These are phyloP conservation scores for Termitomyces sp. DNA, from an alignment of 768 basidiomycete genomes.

Conservation along the genomic window DNA sequence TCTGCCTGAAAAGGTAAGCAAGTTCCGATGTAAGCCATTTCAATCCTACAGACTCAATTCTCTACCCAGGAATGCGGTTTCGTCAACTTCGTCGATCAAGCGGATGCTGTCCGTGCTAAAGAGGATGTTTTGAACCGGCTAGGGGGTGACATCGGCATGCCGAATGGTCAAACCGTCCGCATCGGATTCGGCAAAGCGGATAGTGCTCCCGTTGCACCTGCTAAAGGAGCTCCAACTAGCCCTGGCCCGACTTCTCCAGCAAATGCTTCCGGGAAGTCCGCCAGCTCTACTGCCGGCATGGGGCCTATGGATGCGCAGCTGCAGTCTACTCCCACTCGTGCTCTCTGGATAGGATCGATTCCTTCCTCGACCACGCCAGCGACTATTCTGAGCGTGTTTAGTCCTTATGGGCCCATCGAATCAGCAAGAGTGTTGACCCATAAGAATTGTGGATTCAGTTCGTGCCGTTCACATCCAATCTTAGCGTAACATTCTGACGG, in stretches of 20 bases:
- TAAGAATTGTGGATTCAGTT: constrained; percentile 93
- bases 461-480: constrained; percentile 19
- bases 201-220: constrained; percentile 88
- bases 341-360: constrained; percentile 97
- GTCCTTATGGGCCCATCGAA: constrained; percentile 96
- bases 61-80: constrained; percentile 87
- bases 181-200: constrained; percentile 99
- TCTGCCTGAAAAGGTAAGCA: constrained; percentile 88
- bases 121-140: constrained; percentile 96
- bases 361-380: constrained; percentile 93
- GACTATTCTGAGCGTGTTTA: constrained; percentile 92
- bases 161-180: constrained; percentile 92
- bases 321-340: constrained; percentile 89
- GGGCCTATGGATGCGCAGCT: constrained; percentile 79
- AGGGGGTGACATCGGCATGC: constrained; percentile 91
- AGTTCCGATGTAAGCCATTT: constrained; percentile 1
- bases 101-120: constrained; percentile 95
- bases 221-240: constrained; percentile 66
- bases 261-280: constrained; percentile 36
- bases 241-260: constrained; percentile 65
- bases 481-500: constrained; percentile 9
- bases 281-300: constrained; percentile 44
- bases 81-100: constrained; percentile 95
- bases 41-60: neutral
- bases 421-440: constrained; percentile 93